Conservation (phyloP, 495 filamentous ascomycete genomes). For the Xylaria grammica region DNA sequence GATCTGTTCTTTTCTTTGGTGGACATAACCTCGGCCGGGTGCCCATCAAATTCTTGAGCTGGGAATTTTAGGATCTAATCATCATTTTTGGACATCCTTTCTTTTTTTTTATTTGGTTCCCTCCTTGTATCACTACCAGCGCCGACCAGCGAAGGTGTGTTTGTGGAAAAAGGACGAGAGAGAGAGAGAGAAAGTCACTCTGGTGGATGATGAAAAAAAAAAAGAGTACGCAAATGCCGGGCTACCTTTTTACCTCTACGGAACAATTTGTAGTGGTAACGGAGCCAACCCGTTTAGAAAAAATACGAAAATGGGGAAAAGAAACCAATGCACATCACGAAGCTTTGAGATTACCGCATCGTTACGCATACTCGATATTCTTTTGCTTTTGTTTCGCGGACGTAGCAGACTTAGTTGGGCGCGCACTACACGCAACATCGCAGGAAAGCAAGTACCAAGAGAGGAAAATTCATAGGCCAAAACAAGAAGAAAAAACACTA, state of each 20-base stretch:
- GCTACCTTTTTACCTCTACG: neutral
- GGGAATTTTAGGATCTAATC: conserved; percentile 22
- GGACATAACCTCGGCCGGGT: conserved; percentile 17
- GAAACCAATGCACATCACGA: conserved; percentile 11
- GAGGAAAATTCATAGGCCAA: neutral
- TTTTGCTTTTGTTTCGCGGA: neutral
- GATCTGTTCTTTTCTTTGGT: conserved; percentile 17
- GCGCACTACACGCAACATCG: conserved; percentile 7
- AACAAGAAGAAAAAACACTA: neutral
- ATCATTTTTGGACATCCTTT: conserved; percentile 19
- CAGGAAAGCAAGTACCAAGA: neutral
- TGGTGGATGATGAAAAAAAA: conserved; percentile 15
- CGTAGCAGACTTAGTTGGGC: conserved; percentile 12
- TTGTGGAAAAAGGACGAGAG: conserved; percentile 4
- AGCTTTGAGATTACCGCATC: conserved; percentile 11
- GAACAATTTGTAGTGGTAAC: neutral
- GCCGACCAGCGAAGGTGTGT: conserved; percentile 20
- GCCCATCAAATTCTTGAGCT: conserved; percentile 16
- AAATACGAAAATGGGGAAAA: conserved; percentile 17
- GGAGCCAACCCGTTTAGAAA: neutral
- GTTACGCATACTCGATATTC: neutral
- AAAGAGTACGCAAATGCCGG: neutral
- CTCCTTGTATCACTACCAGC: conserved; percentile 20
- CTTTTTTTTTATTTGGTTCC: too few relatives aligned
- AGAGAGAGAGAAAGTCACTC: conserved; percentile 15